phyloP scores from a whole-genome alignment of 2,329 filamentous ascomycete species.

The Colletotrichum higginsianum region DNA sequence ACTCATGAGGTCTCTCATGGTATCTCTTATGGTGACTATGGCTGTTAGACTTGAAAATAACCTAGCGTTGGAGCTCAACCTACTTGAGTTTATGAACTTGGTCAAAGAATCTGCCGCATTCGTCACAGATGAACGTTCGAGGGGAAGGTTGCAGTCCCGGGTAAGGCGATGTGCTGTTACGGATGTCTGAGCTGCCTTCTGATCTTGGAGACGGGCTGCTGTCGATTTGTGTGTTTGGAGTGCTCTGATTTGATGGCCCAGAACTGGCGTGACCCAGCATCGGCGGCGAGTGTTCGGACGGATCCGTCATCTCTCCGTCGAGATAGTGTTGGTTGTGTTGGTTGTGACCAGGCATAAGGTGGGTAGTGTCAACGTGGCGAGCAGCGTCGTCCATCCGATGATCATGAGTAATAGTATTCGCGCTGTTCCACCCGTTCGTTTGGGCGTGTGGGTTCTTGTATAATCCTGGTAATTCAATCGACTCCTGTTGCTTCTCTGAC shows the following conservation, averaged over 20 bases:
- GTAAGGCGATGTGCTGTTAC: conserved; percentile 55
- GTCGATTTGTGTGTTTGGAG: conserved; percentile 61
- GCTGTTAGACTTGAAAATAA: conserved; percentile 44
- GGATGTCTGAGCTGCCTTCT: conserved; percentile 53
- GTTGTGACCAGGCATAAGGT: conserved; percentile 36
- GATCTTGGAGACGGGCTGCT: conserved; percentile 60
- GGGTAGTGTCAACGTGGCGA: conserved; percentile 19
- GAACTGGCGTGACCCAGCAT: conserved; percentile 57
- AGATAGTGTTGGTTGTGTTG: conserved; percentile 38
- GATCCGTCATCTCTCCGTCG: conserved; percentile 46
- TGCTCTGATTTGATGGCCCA: conserved; percentile 59
- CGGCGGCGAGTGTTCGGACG: conserved; percentile 61
- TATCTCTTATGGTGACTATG: conserved; percentile 72
- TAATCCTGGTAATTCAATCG: conserved; percentile 3
- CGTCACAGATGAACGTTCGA: conserved; percentile 55
- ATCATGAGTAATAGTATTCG: conserved; percentile 4
- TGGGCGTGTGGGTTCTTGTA: conserved; percentile 12
- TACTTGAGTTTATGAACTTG: conserved; percentile 74
- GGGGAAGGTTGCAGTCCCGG: conserved; percentile 45
- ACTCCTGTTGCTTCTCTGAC: conserved; percentile 18
- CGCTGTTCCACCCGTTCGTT: background rate
- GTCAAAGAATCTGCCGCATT: conserved; percentile 65
- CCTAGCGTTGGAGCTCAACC: conserved; percentile 41
- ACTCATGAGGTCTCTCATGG: conserved; percentile 72
- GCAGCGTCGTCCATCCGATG: conserved; percentile 25